Percentiles rank a stretch among this genome's conserved stretches.
Conservation (phyloP, 306 rosid genomes). For the Boehmeria nivea region DNA sequence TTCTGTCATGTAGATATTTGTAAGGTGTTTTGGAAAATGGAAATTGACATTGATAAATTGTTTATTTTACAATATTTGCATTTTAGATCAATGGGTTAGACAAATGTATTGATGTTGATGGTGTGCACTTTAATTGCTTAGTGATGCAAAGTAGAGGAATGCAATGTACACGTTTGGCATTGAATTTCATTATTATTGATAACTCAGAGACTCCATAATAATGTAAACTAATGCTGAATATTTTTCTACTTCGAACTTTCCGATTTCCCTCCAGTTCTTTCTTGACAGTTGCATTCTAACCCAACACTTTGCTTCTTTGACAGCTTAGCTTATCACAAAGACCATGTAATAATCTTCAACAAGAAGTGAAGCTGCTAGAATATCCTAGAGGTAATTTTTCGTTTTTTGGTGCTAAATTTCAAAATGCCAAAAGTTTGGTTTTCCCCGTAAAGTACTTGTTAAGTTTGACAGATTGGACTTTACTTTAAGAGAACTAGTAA, state of each 20-base stretch:
- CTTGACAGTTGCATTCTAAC: background rate
- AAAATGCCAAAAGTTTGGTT: too few relatives aligned
- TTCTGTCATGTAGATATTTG: too few relatives aligned
- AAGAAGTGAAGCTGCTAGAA: conserved; percentile 38
- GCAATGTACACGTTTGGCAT: too few relatives aligned
- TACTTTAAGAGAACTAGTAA: too few relatives aligned
- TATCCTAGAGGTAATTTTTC: conserved; percentile 51
- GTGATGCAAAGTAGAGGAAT: too few relatives aligned
- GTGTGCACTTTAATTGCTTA: background rate
- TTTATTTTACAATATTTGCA: background rate
- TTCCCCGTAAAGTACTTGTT: too few relatives aligned
- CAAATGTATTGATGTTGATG: background rate
- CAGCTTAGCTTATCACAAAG: conserved; percentile 59
- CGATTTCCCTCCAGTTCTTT: too few relatives aligned
- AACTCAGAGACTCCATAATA: too few relatives aligned
- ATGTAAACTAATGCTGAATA: too few relatives aligned
- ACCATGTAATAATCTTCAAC: conserved; percentile 35
- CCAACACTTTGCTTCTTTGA: conserved; percentile 24
- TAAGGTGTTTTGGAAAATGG: background rate
- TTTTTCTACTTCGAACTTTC: too few relatives aligned
- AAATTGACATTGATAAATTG: background rate
- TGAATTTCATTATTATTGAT: too few relatives aligned
- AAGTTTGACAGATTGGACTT: too few relatives aligned
- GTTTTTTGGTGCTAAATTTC: conserved; percentile 7
- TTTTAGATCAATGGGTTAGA: background rate